phyloP scores from a whole-genome alignment of 768 basidiomycete genomes.

The Lyophyllum shimeji region DNA sequence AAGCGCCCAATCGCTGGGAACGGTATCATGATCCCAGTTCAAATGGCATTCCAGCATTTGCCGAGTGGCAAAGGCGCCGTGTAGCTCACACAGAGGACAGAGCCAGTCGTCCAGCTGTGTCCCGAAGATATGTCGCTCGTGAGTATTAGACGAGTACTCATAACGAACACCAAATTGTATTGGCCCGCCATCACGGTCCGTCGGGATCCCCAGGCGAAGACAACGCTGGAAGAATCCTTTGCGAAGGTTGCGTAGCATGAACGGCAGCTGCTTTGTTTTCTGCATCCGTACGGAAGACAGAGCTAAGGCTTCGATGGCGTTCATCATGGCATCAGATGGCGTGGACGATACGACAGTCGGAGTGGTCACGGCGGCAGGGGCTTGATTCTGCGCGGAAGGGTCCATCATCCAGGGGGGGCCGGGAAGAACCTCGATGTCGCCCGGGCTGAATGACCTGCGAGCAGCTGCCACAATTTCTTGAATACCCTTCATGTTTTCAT shows the following conservation, averaged over 20 bases:
- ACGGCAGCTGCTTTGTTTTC: conserved; percentile 45
- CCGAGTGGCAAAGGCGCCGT: conserved; percentile 39
- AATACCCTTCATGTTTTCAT: conserved; percentile 7
- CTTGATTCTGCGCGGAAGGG: not conserved
- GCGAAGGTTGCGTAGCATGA: conserved; percentile 52
- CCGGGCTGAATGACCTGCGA: conserved; percentile 13
- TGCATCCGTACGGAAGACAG: conserved; percentile 35
- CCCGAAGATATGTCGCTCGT: conserved; percentile 18
- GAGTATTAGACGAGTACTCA: conserved; percentile 25
- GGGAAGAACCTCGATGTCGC: conserved; percentile 19
- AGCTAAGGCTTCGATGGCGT: conserved; percentile 32
- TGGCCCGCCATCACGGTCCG: conserved; percentile 13
- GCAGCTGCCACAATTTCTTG: conserved; percentile 9
- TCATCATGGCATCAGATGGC: conserved; percentile 34
- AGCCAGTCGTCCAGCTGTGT: conserved; percentile 35
- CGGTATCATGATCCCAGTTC: conserved; percentile 45
- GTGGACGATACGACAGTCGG: not conserved
- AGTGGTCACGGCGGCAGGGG: not conserved
- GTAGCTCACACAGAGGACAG: conserved; percentile 57
- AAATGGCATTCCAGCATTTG: conserved; percentile 50
- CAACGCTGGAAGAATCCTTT: conserved; percentile 49
- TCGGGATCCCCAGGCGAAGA: conserved; percentile 31
- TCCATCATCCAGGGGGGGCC: conserved; percentile 12
- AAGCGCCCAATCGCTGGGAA: conserved; percentile 37
- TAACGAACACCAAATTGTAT: conserved; percentile 10